Evolutionary conservation across 2,329 filamentous ascomycete species (phyloP).

Genomic region (Talaromyces pinophilus): DNA sequence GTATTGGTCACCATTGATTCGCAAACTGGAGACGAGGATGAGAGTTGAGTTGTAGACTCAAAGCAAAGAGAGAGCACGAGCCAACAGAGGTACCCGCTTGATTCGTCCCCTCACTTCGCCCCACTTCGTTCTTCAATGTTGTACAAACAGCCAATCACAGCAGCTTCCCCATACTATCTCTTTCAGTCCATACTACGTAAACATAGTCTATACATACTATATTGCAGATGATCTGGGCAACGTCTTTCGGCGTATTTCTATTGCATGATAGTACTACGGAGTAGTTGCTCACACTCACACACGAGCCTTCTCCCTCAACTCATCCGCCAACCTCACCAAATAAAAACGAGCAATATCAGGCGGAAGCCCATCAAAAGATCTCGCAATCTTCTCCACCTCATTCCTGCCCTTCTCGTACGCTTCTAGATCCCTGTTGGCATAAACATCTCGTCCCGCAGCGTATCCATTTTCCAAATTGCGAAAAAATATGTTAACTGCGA

Average conservation of each 20-base stretch:
- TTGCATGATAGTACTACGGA: neutral
- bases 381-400: constrained; percentile 66
- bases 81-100: neutral
- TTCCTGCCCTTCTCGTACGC: constrained; percentile 79
- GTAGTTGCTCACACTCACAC: constrained; percentile 29
- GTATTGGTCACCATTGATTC: neutral
- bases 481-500: constrained; percentile 92
- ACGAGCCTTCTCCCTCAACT: constrained; percentile 53
- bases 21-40: neutral
- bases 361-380: constrained; percentile 56
- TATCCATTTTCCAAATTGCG: constrained; percentile 68
- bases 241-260: neutral
- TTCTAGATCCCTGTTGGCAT: constrained; percentile 81
- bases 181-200: too few relatives aligned
- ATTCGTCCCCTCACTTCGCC: neutral
- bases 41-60: neutral
- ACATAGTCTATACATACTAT: too few relatives aligned
- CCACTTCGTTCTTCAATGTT: neutral
- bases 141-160: constrained; percentile 2
- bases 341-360: constrained; percentile 72
- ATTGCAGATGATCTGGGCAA: neutral
- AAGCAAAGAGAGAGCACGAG: neutral
- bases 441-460: constrained; percentile 75
- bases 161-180: neutral
- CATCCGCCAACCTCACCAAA: constrained; percentile 68